Evolutionary conservation across 164 flowering plant species (phyloP), one percentile per base, ranked within the genome.

Genomic region (Tetracentron sinense): DNA sequence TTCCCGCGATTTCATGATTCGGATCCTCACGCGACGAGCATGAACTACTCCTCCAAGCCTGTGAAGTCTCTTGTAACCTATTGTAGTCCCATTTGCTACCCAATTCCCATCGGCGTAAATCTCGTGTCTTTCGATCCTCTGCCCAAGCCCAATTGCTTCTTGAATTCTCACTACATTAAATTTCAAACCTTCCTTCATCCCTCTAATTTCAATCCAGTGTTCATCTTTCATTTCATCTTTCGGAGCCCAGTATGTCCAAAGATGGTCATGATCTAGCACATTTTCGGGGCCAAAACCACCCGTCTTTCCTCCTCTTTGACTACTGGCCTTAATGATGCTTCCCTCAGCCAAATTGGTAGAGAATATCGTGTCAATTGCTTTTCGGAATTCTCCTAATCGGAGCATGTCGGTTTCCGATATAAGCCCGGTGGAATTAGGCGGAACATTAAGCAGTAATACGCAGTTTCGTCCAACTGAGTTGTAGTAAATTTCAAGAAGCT

Each of bases 181-280:
- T 61, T 68, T 82, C 61, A 84, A 31, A 57, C 68, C 76, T 59
- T 60, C 73, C 21, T 60, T 64, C 6, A 4, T 15, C 16, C 75
- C 70, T 12, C 16, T 67, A 3, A 94, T 38, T 26, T 94, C 95
- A 30, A 94, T 84, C 98, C 98, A 91, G 28, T 80, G 86, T 22
- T 69, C 69, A 6, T 61, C 51, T 5, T 62, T 60, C 3, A 65
- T 63, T 1, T 63, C 58, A 0, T 79, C 91, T 7, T 58, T 68
- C 1, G 97, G 98, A 0, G 95, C 84, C 98, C 98, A 93, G 57
- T 89, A 93, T 6, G 97, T 77, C 96, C 94, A 87, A 20, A 89
- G 48, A 60, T 89, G 89, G 56, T 90, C 95, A 6, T 57, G 54
- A 51, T 93, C 92, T 6, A 93, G 56, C 57, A 85, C 82, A 26